Percentiles rank a stretch among this genome's conserved stretches.
Evolutionary conservation across 768 basidiomycete species (phyloP).

Genomic region (Amylocystis lapponica): DNA sequence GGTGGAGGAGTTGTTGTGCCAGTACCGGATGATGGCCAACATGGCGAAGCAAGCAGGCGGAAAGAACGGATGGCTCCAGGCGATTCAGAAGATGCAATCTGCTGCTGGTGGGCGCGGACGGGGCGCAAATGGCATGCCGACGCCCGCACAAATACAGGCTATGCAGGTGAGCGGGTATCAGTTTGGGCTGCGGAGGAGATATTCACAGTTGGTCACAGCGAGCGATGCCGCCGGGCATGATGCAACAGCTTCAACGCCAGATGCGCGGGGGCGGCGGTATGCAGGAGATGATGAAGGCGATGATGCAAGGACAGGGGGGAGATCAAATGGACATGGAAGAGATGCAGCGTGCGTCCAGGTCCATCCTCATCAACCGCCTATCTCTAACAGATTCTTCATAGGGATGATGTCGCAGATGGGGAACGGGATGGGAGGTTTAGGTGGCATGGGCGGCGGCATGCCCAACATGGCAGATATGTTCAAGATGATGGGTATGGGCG

Average conservation of each 20-base stretch:
- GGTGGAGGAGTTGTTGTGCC: constrained; percentile 95
- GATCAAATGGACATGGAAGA: constrained; percentile 92
- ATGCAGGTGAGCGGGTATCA: constrained; percentile 66
- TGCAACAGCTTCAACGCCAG: constrained; percentile 88
- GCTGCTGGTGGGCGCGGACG: constrained; percentile 83
- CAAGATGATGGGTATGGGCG: constrained; percentile 82
- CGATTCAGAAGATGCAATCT: constrained; percentile 91
- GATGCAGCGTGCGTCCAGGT: constrained; percentile 75
- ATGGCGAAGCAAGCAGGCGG: constrained; percentile 98
- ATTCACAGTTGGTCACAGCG: constrained; percentile 41
- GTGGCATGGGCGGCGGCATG: constrained; percentile 60
- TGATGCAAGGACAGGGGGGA: constrained; percentile 93
- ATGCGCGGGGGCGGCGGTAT: constrained; percentile 79
- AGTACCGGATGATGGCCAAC: constrained; percentile 98
- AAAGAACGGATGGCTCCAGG: constrained; percentile 90
- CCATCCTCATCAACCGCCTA: background rate
- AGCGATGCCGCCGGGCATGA: constrained; percentile 91
- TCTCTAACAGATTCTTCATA: constrained; percentile 22
- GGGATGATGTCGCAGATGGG: constrained; percentile 91
- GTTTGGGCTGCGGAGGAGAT: background rate
- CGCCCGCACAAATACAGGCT: constrained; percentile 88
- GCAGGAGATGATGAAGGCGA: constrained; percentile 97
- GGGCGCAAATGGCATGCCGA: constrained; percentile 84
- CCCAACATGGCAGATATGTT: constrained; percentile 73
- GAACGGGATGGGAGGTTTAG: constrained; percentile 49